Evolutionary conservation across 495 filamentous ascomycete genomes (phyloP), one percentile per base, ranked within the genome.

Genomic region (Friedmanniomyces simplex): DNA sequence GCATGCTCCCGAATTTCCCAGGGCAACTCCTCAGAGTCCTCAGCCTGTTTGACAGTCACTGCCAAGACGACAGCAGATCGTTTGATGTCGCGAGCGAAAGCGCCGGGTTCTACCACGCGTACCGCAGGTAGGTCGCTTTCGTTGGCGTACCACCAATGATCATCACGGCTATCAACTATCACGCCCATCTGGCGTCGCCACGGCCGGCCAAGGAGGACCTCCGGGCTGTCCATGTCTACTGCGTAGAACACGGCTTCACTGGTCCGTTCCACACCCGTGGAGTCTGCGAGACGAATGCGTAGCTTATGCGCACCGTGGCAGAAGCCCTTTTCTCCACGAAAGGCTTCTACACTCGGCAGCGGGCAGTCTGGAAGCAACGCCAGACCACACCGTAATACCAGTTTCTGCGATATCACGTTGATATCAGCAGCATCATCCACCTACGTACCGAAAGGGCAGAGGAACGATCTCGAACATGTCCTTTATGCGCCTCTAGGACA

Each of bases 261-360:
- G 10, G 10, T 3, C 28, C 10, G 4, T 18, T 49, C 46, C 16
- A 49, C 4, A 4, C 25, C 20, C 2, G 46, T 49, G 7, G 25
- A 49, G 24, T 49, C 46, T 22, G 25, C 46, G 13, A 49, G 46
- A 16, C 25, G 25, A 3, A 49, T 5, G 46, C 25, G 32, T 37
- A 63, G 22, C 46, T 58, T 14, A 48, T 49, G 50, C 16, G 42
- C 43, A 2, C 56, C 56, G 25, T 26, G 32, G 36, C n/a, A 65
- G 41, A 55, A 60, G 21, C 48, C 61, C 34, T 37, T 39, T 25
- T 34, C n/a, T 1, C n/a, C 14, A 13, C 25, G 57, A 16, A 42
- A 50, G 47, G 3, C 24, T 16, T 49, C 20, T 3, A 64, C 50
- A 4, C 7, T 16, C 24, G 46, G 46, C 20, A 49, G 25, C 3